Conservation (phyloP, 192 early-diverging fungal species). For the Coemansia sp. region DNA sequence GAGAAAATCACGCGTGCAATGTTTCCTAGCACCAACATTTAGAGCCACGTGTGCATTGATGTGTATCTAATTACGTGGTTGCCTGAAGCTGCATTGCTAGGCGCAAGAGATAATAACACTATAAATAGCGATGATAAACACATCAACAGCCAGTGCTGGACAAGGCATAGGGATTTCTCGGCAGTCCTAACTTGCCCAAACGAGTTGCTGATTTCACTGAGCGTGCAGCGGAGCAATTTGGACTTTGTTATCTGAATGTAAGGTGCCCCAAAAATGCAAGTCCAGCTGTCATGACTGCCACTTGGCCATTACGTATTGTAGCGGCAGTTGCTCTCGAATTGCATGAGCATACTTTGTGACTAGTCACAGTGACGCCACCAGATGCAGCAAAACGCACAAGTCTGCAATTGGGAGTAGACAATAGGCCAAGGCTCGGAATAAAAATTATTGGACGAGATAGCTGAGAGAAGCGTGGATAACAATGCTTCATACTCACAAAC, state of each 20-base stretch:
- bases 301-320: not conserved
- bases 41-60: constrained; percentile 4
- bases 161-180: not conserved
- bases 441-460: not conserved
- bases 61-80: constrained; percentile 2
- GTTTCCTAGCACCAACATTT: not conserved
- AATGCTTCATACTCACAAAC: not conserved
- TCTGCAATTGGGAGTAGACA: not conserved
- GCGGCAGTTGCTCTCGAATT: not conserved
- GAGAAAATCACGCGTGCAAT: not conserved
- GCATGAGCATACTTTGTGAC: not conserved
- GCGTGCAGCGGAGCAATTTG: not conserved
- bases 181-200: not conserved
- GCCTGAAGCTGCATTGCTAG: not conserved
- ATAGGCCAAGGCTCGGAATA: not conserved
- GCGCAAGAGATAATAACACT: not conserved
- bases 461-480: not conserved
- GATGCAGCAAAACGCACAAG: not conserved
- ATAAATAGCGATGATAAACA: not conserved
- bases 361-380: constrained; percentile 2
- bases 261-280: not conserved
- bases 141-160: not conserved
- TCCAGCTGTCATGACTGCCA: not conserved
- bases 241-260: not conserved
- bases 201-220: not conserved